A percentile compares a stretch with the other conserved stretches of the same genome.
phyloP scores from a whole-genome alignment of 805 yeast genomes.

The Pichia sporocuriosa region DNA sequence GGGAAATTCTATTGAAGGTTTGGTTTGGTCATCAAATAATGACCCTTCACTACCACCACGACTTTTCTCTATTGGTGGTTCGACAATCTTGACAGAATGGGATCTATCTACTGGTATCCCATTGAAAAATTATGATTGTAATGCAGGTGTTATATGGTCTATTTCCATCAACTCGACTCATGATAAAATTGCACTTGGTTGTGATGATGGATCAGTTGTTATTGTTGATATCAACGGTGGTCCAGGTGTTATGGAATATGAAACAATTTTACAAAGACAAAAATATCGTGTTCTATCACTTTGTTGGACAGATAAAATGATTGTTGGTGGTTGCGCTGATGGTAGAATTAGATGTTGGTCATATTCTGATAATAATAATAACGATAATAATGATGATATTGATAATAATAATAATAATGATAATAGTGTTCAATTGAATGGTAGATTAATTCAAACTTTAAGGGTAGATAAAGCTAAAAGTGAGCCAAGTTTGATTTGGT shows the following conservation, averaged over 20 bases:
- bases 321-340: constrained; percentile 94
- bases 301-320: constrained; percentile 61
- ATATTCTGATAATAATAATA: constrained; percentile 19
- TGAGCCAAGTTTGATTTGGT: constrained; percentile 91
- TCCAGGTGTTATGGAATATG: constrained; percentile 73
- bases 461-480: constrained; percentile 83
- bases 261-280: constrained; percentile 70
- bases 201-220: constrained; percentile 91
- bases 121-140: constrained; percentile 71
- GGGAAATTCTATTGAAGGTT: constrained; percentile 77
- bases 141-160: constrained; percentile 93
- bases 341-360: constrained; percentile 87
- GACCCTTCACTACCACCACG: constrained; percentile 48
- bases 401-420: constrained; percentile 13
- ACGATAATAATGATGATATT: constrained; percentile 4
- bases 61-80: constrained; percentile 90
- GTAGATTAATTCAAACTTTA: constrained; percentile 76
- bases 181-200: constrained; percentile 73
- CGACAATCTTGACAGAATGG: constrained; percentile 91
- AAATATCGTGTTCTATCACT: constrained; percentile 73
- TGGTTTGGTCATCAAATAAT: constrained; percentile 59
- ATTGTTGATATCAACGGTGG: constrained; percentile 83
- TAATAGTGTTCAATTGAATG: constrained; percentile 29
- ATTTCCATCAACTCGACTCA: constrained; percentile 58
- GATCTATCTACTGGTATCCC: constrained; percentile 70